Conservation (phyloP, 371 early-diverging fungal species). For the Apophysomyces elegans region DNA sequence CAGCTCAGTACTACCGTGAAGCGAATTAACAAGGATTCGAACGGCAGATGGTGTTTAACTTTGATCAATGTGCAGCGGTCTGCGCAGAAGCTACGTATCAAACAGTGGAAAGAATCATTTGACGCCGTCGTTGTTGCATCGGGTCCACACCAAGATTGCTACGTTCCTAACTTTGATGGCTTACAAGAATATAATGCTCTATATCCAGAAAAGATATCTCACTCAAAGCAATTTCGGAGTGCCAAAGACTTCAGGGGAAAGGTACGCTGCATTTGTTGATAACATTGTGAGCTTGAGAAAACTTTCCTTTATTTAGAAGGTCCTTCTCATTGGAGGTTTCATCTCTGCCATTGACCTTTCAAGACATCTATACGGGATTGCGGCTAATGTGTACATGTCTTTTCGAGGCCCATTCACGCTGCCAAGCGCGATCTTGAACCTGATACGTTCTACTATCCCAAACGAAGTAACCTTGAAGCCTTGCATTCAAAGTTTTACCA, state of each 20-base stretch:
- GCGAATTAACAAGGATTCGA: slow-evolving; percentile 20
- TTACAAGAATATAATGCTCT: slow-evolving; percentile 32
- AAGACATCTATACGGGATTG: slow-evolving; percentile 29
- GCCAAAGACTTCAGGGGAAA: slow-evolving; percentile 38
- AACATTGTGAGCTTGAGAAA: background rate
- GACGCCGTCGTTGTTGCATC: slow-evolving; percentile 48
- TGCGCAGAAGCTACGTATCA: slow-evolving; percentile 18
- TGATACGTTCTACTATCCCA: slow-evolving; percentile 27
- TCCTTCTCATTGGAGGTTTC: slow-evolving; percentile 41
- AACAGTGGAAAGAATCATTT: slow-evolving; percentile 35
- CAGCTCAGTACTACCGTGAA: slow-evolving; percentile 41
- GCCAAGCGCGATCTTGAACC: slow-evolving; percentile 20
- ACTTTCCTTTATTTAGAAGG: slow-evolving; percentile 26
- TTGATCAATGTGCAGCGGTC: slow-evolving; percentile 18
- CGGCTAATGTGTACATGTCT: slow-evolving; percentile 36
- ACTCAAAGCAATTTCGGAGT: slow-evolving; percentile 43
- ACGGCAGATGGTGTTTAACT: slow-evolving; percentile 12
- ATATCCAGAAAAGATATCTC: slow-evolving; percentile 32
- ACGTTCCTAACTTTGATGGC: slow-evolving; percentile 35
- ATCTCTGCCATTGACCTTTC: slow-evolving; percentile 45
- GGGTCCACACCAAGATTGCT: slow-evolving; percentile 38
- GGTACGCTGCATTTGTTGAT: slow-evolving; percentile 22
- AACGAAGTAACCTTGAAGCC: slow-evolving; percentile 23
- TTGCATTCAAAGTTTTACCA: slow-evolving; percentile 26
- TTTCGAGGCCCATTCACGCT: slow-evolving; percentile 24